These are phyloP conservation scores for Ganoderma sinense DNA, from an alignment of 1,284 basidiomycete genomes.

Conservation along the genomic window DNA sequence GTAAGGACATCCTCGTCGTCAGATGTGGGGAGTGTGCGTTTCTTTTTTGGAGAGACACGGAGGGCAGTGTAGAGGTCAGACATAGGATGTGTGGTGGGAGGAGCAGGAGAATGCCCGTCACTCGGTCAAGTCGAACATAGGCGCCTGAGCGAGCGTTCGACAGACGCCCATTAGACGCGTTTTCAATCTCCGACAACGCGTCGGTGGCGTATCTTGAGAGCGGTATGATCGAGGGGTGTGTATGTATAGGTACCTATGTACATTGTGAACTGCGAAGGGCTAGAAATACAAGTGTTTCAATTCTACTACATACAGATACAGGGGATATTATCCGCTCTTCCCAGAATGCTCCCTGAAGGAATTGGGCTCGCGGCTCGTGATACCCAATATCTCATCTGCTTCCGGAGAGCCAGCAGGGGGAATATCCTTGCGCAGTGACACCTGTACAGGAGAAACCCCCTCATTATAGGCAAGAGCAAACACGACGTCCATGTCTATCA, in stretches of 20 bases:
- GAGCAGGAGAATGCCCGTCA: too few species aligned
- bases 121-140: constrained; percentile 1
- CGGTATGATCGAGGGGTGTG: too few species aligned
- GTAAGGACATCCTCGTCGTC: constrained; percentile 64
- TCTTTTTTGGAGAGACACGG: constrained; percentile 71
- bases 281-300: constrained; percentile 3
- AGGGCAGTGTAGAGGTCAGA: constrained; percentile 68
- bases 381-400: constrained; percentile 59
- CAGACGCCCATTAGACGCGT: constrained; percentile 24
- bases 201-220: constrained; percentile 19
- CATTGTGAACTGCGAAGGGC: not conserved
- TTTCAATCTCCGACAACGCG: constrained; percentile 25
- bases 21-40: constrained; percentile 54
- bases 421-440: constrained; percentile 63
- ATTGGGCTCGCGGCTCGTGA: constrained; percentile 26
- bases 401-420: constrained; percentile 61
- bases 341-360: constrained; percentile 18
- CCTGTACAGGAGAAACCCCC: constrained; percentile 60
- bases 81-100: constrained; percentile 47
- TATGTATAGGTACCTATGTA: not conserved
- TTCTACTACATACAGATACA: not conserved
- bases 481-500: constrained; percentile 68
- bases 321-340: constrained; percentile 11
- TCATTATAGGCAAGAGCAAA: constrained; percentile 67
- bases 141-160: constrained; percentile 22